A percentile compares a stretch with the other conserved stretches of the same genome.
Conservation (phyloP, 1,284 basidiomycete species). For the Apiotrichum gamsii region DNA sequence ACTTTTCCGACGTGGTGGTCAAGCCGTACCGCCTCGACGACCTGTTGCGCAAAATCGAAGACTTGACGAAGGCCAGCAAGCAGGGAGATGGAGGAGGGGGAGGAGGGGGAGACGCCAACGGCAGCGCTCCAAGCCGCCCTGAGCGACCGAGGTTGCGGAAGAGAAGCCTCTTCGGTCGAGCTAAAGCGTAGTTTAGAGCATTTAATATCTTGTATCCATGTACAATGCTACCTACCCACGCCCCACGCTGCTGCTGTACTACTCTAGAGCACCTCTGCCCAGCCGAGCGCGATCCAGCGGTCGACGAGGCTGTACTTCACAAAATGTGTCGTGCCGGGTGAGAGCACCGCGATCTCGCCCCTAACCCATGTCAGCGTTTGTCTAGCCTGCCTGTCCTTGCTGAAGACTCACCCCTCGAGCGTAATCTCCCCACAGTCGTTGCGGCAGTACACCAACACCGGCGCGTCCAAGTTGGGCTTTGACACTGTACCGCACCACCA, state of each 20-base stretch:
- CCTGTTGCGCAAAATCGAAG: constrained; percentile 31
- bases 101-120: not conserved
- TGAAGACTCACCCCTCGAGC: constrained; percentile 64
- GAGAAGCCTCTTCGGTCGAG: not conserved
- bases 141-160: not conserved
- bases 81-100: not conserved
- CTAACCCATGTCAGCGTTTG: too few species aligned
- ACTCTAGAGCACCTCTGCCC: constrained; percentile 40
- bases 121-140: not conserved
- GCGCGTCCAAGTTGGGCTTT: constrained; percentile 62
- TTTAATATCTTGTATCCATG: too few species aligned
- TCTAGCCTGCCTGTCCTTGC: too few species aligned
- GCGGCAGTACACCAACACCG: constrained; percentile 73
- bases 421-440: constrained; percentile 62
- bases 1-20: constrained; percentile 37
- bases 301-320: constrained; percentile 44
- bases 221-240: too few species aligned
- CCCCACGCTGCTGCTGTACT: too few species aligned
- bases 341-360: constrained; percentile 39
- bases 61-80: too few species aligned
- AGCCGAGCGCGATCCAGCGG: constrained; percentile 42
- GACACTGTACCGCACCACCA: constrained; percentile 54
- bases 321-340: constrained; percentile 44
- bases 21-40: constrained; percentile 39
- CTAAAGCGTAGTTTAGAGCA: not conserved